A percentile compares a stretch with the other conserved stretches of the same genome.
Evolutionary conservation across 371 early-diverging fungal genomes (phyloP).

Genomic region (Parasitella parasitica): DNA sequence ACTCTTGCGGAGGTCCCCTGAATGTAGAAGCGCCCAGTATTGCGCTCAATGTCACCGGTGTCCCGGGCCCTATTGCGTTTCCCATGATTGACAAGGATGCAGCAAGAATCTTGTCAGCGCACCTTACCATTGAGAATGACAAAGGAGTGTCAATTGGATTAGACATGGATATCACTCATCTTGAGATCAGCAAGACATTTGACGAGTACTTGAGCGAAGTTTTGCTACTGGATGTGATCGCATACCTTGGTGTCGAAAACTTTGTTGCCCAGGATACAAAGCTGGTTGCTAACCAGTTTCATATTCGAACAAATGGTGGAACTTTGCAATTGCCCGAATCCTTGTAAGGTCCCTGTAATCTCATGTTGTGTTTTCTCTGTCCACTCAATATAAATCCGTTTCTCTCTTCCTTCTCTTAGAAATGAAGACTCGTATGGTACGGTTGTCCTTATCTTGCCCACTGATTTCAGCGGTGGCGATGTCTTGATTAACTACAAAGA

Average conservation of each 20-base stretch:
- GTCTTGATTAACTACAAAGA: background rate
- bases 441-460: background rate
- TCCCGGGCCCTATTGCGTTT: slow-evolving; percentile 2
- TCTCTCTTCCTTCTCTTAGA: background rate
- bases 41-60: slow-evolving; percentile 1
- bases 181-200: background rate
- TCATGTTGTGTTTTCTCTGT: background rate
- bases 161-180: background rate
- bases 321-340: background rate
- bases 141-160: background rate
- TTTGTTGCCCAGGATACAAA: background rate
- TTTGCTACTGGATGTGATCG: background rate
- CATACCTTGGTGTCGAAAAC: background rate
- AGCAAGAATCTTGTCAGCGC: background rate
- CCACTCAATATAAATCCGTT: background rate
- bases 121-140: background rate
- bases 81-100: background rate
- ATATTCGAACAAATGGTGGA: background rate
- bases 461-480: background rate
- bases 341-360: background rate
- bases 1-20: background rate
- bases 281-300: background rate
- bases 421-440: background rate
- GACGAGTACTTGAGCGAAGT: background rate
- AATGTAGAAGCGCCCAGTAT: background rate